phyloP scores from a whole-genome alignment of 2,329 filamentous ascomycete genomes.

The Aspergillus niger region DNA sequence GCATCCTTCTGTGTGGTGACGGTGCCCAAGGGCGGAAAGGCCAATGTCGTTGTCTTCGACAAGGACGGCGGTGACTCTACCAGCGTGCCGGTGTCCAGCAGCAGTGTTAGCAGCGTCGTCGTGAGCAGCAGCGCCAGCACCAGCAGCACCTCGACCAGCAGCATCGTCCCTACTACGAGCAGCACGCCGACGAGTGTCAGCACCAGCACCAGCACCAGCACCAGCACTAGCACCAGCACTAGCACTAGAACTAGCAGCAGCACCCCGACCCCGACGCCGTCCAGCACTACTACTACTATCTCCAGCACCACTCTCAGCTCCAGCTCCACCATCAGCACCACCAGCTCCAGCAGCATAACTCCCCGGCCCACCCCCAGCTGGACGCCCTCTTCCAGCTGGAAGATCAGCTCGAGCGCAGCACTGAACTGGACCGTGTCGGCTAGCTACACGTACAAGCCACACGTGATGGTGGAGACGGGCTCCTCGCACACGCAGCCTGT shows the following conservation, averaged over 20 bases:
- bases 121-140: constrained; percentile 9
- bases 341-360: constrained; percentile 17
- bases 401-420: constrained; percentile 12
- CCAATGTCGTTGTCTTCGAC: constrained; percentile 67
- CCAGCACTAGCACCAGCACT: constrained; percentile 15
- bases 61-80: constrained; percentile 27
- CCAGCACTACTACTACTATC: constrained; percentile 14
- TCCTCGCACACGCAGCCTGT: not conserved
- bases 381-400: constrained; percentile 8
- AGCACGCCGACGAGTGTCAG: constrained; percentile 18
- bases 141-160: constrained; percentile 16
- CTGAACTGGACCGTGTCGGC: constrained; percentile 8
- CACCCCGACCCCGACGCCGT: constrained; percentile 17
- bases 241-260: not conserved
- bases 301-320: constrained; percentile 13
- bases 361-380: not conserved
- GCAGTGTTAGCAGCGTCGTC: constrained; percentile 13
- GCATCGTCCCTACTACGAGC: constrained; percentile 15
- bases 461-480: constrained; percentile 17
- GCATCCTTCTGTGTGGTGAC: constrained; percentile 76
- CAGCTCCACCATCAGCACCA: constrained; percentile 20
- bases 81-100: not conserved
- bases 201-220: constrained; percentile 13
- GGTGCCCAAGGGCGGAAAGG: constrained; percentile 65
- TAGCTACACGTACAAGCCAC: constrained; percentile 17